Evolutionary conservation across 108 stramenopile genomes (phyloP), one percentile per base, ranked within the genome.

Genomic region (Skeletonema menzelii): DNA sequence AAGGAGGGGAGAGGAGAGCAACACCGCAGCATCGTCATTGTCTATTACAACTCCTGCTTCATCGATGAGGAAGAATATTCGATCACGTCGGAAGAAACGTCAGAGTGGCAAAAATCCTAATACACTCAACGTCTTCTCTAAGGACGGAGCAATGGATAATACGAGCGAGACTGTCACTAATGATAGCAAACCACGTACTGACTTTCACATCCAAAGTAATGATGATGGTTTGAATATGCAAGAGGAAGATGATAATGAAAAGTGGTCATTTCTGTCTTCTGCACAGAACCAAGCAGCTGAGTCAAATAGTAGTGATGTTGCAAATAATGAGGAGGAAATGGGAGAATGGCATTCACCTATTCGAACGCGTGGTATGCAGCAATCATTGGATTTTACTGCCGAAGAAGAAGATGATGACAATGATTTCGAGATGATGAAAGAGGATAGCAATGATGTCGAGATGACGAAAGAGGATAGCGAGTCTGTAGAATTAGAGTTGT

Each of bases 251-350:
- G 62, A 76, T 49, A 47, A 69, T 69, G 61, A 62, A 0, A 61
- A 63, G 30, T 76, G 75, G 75, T 76, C 75, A 30, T 69, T 76
- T 64, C 35, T 72, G 44, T 44, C 70, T 15, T 37, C 46, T 32
- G 35, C 35, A 11, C 69, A 59, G 17, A 30, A 13, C 15, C 27
- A 32, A 31, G 31, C 70, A 0, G 27, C 31, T 3, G 49, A 53
- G 7, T 53, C 49, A 32, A 26, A 53, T 49, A 49, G 17, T 49
- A 49, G 17, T 47, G 60, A 63, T 13, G 30, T 19, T 12, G 53
- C 27, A 8, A 15, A 72, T 1, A 28, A 55, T 8, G 61, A 26
- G 2, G 31, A 35, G 6, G 38, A 44, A 11, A 20, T 6, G 35
- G 14, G 27, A 15, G 17, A 42, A 17, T 15, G 6, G 34, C 15